These are phyloP conservation scores for Spergularia bocconei DNA, from an alignment of 148 eudicot genomes.

Conservation along the genomic window DNA sequence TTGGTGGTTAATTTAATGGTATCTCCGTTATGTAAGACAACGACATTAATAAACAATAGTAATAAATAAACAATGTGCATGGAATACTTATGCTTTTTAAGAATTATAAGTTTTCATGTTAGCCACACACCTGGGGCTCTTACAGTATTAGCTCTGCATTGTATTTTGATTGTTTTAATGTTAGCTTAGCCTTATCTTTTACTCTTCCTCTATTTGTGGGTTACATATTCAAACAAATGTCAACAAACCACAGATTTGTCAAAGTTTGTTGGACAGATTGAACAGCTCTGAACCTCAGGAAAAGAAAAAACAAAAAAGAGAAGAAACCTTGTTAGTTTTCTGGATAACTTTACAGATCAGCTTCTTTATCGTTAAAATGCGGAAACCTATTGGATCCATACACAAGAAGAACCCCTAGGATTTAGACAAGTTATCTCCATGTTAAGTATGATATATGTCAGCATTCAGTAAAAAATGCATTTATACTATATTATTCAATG, in stretches of 20 bases:
- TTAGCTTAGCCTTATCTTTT: background rate
- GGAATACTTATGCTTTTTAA: background rate
- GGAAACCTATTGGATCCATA: conserved; percentile 6
- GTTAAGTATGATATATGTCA: conserved; percentile 13
- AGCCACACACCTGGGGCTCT: background rate
- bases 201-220: conserved; percentile 1
- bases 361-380: background rate
- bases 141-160: background rate
- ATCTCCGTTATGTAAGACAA: too few species aligned
- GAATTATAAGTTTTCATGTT: background rate
- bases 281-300: conserved; percentile 9
- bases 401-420: conserved; percentile 1
- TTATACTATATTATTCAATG: background rate
- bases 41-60: background rate
- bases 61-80: background rate
- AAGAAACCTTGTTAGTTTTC: conserved; percentile 1
- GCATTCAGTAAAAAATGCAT: conserved; percentile 3
- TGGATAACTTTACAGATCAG: conserved; percentile 12
- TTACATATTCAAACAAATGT: conserved; percentile 8
- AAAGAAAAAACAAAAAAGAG: background rate
- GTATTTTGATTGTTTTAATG: background rate
- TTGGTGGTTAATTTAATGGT: background rate
- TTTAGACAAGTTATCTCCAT: conserved; percentile 13
- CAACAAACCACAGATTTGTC: conserved; percentile 8
- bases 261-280: conserved; percentile 19